These are phyloP conservation scores for Colletotrichum falcatum DNA, from an alignment of 2,329 filamentous ascomycete species.

Conservation along the genomic window DNA sequence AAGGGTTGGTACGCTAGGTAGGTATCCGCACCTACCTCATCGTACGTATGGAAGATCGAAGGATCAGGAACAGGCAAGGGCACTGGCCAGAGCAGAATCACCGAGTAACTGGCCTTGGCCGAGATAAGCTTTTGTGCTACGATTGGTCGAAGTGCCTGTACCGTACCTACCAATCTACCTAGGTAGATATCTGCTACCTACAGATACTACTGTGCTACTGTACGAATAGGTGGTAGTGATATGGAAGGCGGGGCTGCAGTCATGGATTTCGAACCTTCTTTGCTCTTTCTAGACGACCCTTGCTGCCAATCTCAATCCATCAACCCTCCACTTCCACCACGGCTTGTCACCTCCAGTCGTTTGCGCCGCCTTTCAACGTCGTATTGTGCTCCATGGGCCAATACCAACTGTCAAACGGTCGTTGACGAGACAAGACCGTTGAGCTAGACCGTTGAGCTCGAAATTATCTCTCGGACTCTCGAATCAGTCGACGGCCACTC, in stretches of 20 bases:
- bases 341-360: neutral
- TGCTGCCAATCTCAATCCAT: conserved; percentile 9
- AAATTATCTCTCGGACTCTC: neutral
- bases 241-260: conserved; percentile 25
- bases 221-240: neutral
- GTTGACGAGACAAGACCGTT: neutral
- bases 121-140: conserved; percentile 23
- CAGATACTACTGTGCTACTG: neutral
- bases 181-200: neutral
- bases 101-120: conserved; percentile 34
- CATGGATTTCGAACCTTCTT: conserved; percentile 28
- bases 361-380: neutral
- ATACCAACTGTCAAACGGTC: neutral
- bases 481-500: neutral
- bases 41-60: conserved; percentile 22
- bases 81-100: conserved; percentile 17
- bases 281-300: conserved; percentile 28
- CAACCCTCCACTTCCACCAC: neutral
- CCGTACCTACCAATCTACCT: no score
- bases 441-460: neutral
- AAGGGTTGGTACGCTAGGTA: no score
- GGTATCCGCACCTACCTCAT: no score
- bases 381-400: neutral
- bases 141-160: conserved; percentile 33
- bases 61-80: conserved; percentile 17